Base-by-base conservation (phyloP, 2,329 filamentous ascomycete genomes). In the Ophiostoma quercus region DNA sequence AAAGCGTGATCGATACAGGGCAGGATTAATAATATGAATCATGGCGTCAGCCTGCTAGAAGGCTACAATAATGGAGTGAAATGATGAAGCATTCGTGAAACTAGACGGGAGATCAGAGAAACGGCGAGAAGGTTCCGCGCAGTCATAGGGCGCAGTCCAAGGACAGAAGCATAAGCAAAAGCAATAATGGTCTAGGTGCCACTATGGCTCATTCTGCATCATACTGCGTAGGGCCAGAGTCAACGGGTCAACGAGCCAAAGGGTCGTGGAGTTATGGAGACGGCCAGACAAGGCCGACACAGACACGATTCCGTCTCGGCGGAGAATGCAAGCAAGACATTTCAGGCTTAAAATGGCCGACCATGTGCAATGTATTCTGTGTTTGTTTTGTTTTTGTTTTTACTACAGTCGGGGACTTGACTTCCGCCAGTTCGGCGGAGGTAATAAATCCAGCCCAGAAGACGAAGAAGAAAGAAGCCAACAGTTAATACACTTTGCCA, bases 351-450 rank as follows among this genome's bases (percentile, higher is more conserved):
- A 11, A 25, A 57, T 25, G n/a, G 22, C 51, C n/a, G 16, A 4
- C 16, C 4, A 47, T 47, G 43, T 47, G 43, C 43, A 47, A n/a
- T 16, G 12, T 47, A 2, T 41, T 47, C n/a, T 16, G 43, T 47
- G 6, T 8, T 47, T 47, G 11, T 19, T 47, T 19, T 8, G 4
- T 6, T 47, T 47, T 4, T 5, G n/a, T n/a, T 19, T 47, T 7
- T 47, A 47, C 8, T n/a, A 3, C 2, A 25, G n/a, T 25, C 51
- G 22, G 51, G 25, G 51, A 57, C 51, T 57, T 34, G n/a, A n/a
- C 19, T 9, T 41, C 62, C 34, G 62, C 32, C 19, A 65, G 19
- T 65, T 65, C 62, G 34, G 62, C 62, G 62, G 34, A 65, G 19
- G 1, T 65, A 65, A 63, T 16, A 32, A 14, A 14, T 11, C 25